Evolutionary conservation across 1,284 basidiomycete species (phyloP), one percentile per base, ranked within the genome.

Genomic region (Lentinula novae-zelandiae): DNA sequence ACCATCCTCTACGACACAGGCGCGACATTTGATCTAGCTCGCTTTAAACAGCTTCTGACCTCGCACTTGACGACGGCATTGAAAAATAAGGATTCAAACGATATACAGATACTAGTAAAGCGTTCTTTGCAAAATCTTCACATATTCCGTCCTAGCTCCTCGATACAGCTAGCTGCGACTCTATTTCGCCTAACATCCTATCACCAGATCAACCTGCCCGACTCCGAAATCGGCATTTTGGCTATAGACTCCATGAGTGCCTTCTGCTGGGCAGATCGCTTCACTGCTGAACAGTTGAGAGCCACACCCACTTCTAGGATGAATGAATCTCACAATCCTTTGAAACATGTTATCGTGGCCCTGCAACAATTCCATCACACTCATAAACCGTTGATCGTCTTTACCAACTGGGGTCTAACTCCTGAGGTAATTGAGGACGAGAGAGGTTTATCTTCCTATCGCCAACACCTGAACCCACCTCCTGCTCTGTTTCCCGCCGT

Each of bases 231-330:
- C 17, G 85, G 82, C 12, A 68, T 91, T 57, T 70, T 92, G 31
- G 84, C 83, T 13, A 75, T 94, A 46, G 92, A 94, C 72, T 89
- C 89, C 6, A 74, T 92, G 60, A 89, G 87, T 69, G 71, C 89
- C 0, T 92, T 89, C 69, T 84, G 89, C 72, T 93, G 91, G 90
- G 66, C 78, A 8, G 90, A 94, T 70, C 84, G 88, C 42, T 86
- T 85, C 69, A 75, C 77, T 44, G 70, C 75, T 38, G 90, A 92
- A 69, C 83, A 85, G 64, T 66, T 77, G 57, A 80, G 75, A 50
- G 66, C 67, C 20, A 64, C 62, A 57, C 64, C 56, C 58, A 51
- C 46, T 57, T 58, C 49, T 57, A 59, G 63, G 62, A 15, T 6
- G 7, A 55, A 65, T 54, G 46, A 65, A 58, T 55, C 67, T 64